Evolutionary conservation across 2,329 filamentous ascomycete genomes (phyloP), one percentile per base, ranked within the genome.

Genomic region (Xylaria sp.): DNA sequence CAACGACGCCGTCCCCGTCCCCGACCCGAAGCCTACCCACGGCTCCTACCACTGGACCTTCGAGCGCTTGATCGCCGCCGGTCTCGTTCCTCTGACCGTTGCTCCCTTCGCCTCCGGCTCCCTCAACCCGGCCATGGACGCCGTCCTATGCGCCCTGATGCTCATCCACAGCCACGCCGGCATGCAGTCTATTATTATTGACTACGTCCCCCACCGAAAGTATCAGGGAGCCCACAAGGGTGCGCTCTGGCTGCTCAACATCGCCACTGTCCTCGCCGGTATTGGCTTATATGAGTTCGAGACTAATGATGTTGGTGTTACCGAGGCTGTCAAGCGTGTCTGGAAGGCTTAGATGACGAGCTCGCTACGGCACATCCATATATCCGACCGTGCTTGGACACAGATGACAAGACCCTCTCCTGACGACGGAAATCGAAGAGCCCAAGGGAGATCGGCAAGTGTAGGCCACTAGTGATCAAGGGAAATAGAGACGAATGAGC

Each of bases 11-110:
- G 92, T 88, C 36, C 89, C 88, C 45, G 82, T 97, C 28, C 94
- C 94, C 53, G 79, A 87, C 25, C 83, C 93, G 61, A 89, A 87
- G 74, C 90, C 95, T 48, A 85, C 89, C 64, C 93, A 99, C 83
- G 96, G 96, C 76, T 97, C 92, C 81, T 99, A 98, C 86, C 96
- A 99, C 88, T 99, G 96, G 96, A 93, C 92, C 68, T 97, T 97
- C 78, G 96, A 99, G 86, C 94, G 93, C 78, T 80, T 93, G 65
- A 84, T 98, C 75, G 91, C 93, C 65, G 91, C 89, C 65, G 91
- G 89, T 64, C 89, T 99, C 70, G 84, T 99, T 70, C 97, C 96
- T 59, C 85, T 99, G 72, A 93, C 91, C 71, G 86, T 98, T 73
- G 91, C 94, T 45, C 96, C 96, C 71, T 99, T 99, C 82, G 94